Percentiles rank a stretch among this genome's conserved stretches.
Conservation (phyloP, 2,329 filamentous ascomycete genomes). For the Aspergillus persii region DNA sequence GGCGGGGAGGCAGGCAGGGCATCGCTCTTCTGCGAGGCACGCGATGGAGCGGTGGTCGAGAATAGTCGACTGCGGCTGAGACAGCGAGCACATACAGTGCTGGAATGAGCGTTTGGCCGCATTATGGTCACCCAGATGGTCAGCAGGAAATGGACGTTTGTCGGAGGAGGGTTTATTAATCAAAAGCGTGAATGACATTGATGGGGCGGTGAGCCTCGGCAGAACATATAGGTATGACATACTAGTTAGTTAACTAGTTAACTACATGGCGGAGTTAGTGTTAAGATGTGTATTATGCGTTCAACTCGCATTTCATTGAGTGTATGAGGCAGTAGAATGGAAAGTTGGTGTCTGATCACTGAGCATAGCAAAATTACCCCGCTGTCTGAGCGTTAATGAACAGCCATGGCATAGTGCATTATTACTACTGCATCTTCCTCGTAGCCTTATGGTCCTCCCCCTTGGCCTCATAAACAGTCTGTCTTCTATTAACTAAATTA, state of each 20-base stretch:
- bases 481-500: background rate
- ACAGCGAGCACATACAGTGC: slow-evolving; percentile 31
- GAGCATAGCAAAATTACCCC: too few relatives aligned
- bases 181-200: slow-evolving; percentile 25
- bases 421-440: too few relatives aligned
- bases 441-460: too few relatives aligned
- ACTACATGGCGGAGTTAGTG: too few relatives aligned
- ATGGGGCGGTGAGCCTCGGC: background rate
- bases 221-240: background rate
- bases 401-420: too few relatives aligned
- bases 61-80: slow-evolving; percentile 27
- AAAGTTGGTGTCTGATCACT: too few relatives aligned
- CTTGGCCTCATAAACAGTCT: too few relatives aligned
- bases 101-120: slow-evolving; percentile 24
- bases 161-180: slow-evolving; percentile 24
- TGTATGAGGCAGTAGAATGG: too few relatives aligned
- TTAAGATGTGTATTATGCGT: too few relatives aligned
- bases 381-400: too few relatives aligned
- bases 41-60: slow-evolving; percentile 25
- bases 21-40: slow-evolving; percentile 18
- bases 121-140: slow-evolving; percentile 25
- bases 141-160: background rate
- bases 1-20: slow-evolving; percentile 36
- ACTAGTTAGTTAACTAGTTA: too few relatives aligned
- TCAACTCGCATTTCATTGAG: too few relatives aligned